A percentile compares a stretch with the other conserved stretches of the same genome.
Evolutionary conservation across 2,329 filamentous ascomycete species (phyloP).

Genomic region (Calonectria pseudoreteaudii): DNA sequence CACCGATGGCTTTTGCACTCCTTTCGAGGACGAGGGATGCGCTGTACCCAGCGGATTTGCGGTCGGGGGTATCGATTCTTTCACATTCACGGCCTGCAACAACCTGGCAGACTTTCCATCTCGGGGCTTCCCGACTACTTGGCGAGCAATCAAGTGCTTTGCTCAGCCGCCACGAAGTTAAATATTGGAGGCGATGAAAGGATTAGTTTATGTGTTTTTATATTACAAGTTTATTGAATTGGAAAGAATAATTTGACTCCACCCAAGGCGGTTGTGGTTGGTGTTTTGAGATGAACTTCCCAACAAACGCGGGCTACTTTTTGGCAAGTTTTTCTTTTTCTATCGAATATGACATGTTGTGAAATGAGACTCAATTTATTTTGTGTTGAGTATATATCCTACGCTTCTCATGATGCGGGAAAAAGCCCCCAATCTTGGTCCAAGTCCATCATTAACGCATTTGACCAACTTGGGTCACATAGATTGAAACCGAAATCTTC

Average conservation of each 20-base stretch:
- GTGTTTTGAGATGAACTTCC: background rate
- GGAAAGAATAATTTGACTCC: background rate
- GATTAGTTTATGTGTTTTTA: background rate
- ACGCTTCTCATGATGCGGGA: background rate
- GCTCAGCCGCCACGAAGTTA: background rate
- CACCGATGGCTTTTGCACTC: slow-evolving; percentile 12
- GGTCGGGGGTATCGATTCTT: background rate
- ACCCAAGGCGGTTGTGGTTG: background rate
- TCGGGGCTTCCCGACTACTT: background rate
- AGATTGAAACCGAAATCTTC: too few relatives aligned
- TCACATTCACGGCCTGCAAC: background rate
- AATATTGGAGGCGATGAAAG: background rate
- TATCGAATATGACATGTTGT: background rate
- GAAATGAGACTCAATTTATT: too few relatives aligned
- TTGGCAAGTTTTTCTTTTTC: too few relatives aligned
- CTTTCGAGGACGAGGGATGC: background rate
- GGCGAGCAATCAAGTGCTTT: slow-evolving; percentile 18
- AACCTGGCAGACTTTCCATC: background rate
- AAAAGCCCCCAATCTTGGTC: slow-evolving; percentile 16
- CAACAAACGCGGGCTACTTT: too few relatives aligned
- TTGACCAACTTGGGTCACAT: background rate
- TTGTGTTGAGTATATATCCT: background rate
- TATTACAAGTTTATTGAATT: background rate
- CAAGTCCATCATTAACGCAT: slow-evolving; percentile 8
- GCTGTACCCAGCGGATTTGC: background rate